Percentiles rank a stretch among this genome's conserved stretches.
Evolutionary conservation across 2,329 filamentous ascomycete species (phyloP).

Genomic region (Incumbomyces lentus): DNA sequence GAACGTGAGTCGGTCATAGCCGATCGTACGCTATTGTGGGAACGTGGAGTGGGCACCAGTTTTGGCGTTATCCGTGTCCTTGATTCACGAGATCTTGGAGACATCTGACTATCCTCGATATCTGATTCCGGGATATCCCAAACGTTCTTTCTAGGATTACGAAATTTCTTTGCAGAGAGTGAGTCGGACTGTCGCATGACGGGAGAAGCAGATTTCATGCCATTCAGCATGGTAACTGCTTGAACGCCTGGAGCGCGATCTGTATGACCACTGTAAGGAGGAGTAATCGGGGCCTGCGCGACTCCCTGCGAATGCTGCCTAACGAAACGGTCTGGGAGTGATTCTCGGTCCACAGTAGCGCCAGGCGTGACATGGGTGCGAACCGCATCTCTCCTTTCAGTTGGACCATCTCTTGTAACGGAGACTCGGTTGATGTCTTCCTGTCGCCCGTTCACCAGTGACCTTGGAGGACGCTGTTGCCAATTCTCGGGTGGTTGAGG

Average conservation of each 20-base stretch:
- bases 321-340: neutral
- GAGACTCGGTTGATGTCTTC: neutral
- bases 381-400: neutral
- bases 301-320: neutral
- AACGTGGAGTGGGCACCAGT: slow-evolving; percentile 8
- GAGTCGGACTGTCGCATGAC: slow-evolving; percentile 3
- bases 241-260: neutral
- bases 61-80: slow-evolving; percentile 5
- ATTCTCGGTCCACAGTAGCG: neutral
- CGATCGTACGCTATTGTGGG: slow-evolving; percentile 6
- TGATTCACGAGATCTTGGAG: slow-evolving; percentile 13
- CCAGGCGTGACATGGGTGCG: neutral
- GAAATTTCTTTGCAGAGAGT: slow-evolving; percentile 16
- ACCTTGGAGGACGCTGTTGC: neutral
- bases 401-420: neutral
- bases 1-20: slow-evolving; percentile 2
- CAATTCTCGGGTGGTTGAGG: slow-evolving; percentile 9
- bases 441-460: neutral
- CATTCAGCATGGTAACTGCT: slow-evolving; percentile 4
- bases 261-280: neutral
- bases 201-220: slow-evolving; percentile 6
- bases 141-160: slow-evolving; percentile 4
- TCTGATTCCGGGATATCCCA: slow-evolving; percentile 19
- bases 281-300: slow-evolving; percentile 6
- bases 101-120: slow-evolving; percentile 21